These are phyloP conservation scores for Heliosperma pusillum DNA, from an alignment of 148 eudicot species.

Conservation along the genomic window DNA sequence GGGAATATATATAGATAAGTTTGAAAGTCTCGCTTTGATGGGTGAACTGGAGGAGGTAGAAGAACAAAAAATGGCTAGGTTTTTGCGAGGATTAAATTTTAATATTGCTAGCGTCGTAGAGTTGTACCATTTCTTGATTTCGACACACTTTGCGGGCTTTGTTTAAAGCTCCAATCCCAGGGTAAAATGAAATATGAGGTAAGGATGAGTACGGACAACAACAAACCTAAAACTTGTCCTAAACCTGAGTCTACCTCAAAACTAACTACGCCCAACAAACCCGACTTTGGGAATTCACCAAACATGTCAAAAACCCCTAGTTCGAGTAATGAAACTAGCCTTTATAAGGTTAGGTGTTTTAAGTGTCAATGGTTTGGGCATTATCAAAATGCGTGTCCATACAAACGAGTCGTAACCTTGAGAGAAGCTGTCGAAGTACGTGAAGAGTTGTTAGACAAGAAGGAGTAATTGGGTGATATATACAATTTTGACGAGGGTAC, in stretches of 20 bases:
- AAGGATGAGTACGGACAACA: too few species aligned
- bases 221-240: background rate
- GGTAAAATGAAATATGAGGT: background rate
- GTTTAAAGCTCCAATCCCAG: background rate
- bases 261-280: background rate
- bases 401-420: background rate
- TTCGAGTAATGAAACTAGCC: background rate
- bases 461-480: background rate
- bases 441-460: background rate
- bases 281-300: background rate
- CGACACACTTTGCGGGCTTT: background rate
- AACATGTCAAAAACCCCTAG: background rate
- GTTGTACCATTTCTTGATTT: background rate
- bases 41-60: background rate
- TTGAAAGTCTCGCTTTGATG: background rate
- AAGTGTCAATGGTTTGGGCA: conserved; percentile 2
- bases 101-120: background rate
- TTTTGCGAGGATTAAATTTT: background rate
- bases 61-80: too few species aligned
- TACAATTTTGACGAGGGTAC: background rate
- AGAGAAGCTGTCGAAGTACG: background rate
- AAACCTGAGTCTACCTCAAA: background rate
- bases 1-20: background rate
- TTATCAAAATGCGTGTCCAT: background rate
- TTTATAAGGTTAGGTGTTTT: background rate